Evolutionary conservation across 768 basidiomycete genomes (phyloP).

Genomic region (Lentinula sp.): DNA sequence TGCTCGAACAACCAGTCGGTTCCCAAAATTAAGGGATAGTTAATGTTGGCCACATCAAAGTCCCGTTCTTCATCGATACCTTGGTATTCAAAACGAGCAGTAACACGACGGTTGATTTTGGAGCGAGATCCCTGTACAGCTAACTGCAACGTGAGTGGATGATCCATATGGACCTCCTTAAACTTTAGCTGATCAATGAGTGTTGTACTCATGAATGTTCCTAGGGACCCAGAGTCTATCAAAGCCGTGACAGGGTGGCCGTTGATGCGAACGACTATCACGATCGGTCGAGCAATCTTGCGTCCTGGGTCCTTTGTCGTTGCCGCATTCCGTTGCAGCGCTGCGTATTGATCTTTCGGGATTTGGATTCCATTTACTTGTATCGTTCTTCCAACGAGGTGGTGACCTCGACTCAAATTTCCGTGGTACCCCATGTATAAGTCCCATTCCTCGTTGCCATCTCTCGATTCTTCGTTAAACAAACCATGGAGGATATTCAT

Average conservation of each 20-base stretch:
- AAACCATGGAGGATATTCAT: no score
- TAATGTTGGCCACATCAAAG: conserved; percentile 32
- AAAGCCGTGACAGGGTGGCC: background rate
- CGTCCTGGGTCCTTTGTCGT: no score
- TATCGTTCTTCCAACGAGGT: no score
- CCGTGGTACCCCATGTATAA: no score
- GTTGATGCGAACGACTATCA: background rate
- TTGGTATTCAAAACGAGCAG: conserved; percentile 10
- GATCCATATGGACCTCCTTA: conserved; percentile 10
- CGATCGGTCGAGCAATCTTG: background rate
- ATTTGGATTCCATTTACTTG: no score
- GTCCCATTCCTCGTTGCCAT: no score
- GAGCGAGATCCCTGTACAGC: conserved; percentile 22
- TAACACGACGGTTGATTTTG: conserved; percentile 14
- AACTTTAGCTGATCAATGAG: conserved; percentile 16
- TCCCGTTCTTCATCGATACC: conserved; percentile 9
- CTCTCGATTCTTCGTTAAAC: no score
- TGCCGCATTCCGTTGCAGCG: no score
- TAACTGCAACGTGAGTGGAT: conserved; percentile 19
- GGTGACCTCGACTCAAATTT: no score
- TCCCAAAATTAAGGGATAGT: conserved; percentile 32
- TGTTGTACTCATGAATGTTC: conserved; percentile 23
- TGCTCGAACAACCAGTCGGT: conserved; percentile 29
- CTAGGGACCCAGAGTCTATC: conserved; percentile 18
- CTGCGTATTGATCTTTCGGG: no score